A percentile compares a stretch with the other conserved stretches of the same genome.
These are phyloP conservation scores for Dichotomocladium elegans DNA, from an alignment of 371 early-diverging fungal genomes.

Conservation along the genomic window DNA sequence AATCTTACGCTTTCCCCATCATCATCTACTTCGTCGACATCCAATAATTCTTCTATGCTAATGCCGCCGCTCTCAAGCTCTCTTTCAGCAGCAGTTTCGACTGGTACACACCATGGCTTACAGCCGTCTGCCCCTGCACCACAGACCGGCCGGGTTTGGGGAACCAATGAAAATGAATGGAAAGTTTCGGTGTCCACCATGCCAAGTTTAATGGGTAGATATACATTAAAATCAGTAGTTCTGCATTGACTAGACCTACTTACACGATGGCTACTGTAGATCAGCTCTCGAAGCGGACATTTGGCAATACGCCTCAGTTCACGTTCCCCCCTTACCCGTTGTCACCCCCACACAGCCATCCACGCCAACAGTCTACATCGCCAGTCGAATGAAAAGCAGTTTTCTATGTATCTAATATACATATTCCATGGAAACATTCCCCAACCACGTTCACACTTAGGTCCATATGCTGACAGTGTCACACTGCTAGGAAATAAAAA, in stretches of 20 bases:
- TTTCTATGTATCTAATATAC: too few species aligned
- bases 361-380: background rate
- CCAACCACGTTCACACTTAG: too few species aligned
- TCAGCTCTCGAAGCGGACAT: constrained; percentile 26
- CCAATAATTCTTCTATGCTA: constrained; percentile 12
- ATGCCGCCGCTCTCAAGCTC: background rate
- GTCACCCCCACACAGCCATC: background rate
- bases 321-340: constrained; percentile 25
- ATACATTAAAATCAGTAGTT: background rate
- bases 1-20: constrained; percentile 37
- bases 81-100: background rate
- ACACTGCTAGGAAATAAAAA: too few species aligned
- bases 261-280: constrained; percentile 3
- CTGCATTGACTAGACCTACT: background rate
- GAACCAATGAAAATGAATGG: constrained; percentile 12
- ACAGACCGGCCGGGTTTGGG: background rate
- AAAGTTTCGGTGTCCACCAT: constrained; percentile 16
- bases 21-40: constrained; percentile 21
- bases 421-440: too few species aligned
- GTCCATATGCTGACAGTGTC: too few species aligned
- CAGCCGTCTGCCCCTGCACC: background rate
- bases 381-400: background rate
- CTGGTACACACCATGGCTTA: background rate
- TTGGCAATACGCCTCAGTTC: constrained; percentile 8
- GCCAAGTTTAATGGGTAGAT: constrained; percentile 43